phyloP scores from a whole-genome alignment of 164 flowering plant genomes.

The Brasenia schreberi region DNA sequence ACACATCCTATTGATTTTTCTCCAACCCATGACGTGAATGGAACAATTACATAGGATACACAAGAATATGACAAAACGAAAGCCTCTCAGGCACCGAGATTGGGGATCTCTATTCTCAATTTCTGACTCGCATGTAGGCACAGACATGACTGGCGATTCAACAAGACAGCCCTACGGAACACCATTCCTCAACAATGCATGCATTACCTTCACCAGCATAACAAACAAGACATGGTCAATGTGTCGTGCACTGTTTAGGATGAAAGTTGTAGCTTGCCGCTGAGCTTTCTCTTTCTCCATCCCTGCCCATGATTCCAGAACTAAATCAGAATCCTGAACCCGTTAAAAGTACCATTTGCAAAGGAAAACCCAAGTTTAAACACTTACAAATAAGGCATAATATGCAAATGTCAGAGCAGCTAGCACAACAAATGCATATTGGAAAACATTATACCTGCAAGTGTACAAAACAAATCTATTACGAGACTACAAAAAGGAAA shows the following conservation, averaged over 20 bases:
- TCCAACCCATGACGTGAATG: not conserved
- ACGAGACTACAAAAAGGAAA: not conserved
- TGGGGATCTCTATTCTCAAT: not conserved
- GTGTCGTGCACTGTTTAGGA: constrained; percentile 9
- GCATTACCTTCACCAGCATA: too few species aligned
- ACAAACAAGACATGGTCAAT: too few species aligned
- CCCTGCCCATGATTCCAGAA: constrained; percentile 34
- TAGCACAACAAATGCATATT: constrained; percentile 65
- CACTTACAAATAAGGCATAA: constrained; percentile 83
- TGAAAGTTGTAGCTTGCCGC: constrained; percentile 84
- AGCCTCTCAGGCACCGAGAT: not conserved
- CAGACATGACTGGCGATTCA: not conserved
- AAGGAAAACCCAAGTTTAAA: not conserved
- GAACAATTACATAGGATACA: not conserved
- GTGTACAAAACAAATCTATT: not conserved
- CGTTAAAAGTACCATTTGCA: not conserved
- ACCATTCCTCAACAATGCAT: too few species aligned
- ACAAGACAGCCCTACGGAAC: too few species aligned
- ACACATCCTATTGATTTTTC: not conserved
- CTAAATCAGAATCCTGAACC: too few species aligned
- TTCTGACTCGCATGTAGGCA: not conserved
- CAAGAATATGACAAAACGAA: not conserved
- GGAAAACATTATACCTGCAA: constrained; percentile 93
- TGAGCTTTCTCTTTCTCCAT: constrained; percentile 81
- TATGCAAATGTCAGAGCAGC: constrained; percentile 80